phyloP scores from a whole-genome alignment of 192 early-diverging fungal species.

The Backusella morwellensis region DNA sequence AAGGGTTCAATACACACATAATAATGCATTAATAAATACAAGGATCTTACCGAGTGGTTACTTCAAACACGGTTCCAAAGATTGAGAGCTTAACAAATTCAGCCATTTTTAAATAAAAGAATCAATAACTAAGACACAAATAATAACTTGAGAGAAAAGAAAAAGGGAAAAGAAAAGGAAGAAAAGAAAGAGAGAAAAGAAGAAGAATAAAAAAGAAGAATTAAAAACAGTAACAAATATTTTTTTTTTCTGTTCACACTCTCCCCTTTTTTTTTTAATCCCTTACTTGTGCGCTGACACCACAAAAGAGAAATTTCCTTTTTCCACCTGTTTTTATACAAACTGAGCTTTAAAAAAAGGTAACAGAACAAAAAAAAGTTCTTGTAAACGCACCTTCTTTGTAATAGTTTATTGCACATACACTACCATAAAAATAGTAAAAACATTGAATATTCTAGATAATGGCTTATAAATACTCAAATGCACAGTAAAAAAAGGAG shows the following conservation, averaged over 20 bases:
- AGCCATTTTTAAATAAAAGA: conserved; percentile 40
- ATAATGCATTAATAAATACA: not conserved
- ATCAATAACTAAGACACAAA: not conserved
- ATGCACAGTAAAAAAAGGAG: not conserved
- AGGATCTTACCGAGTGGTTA: conserved; percentile 58
- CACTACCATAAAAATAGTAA: not conserved
- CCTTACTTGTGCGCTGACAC: not conserved
- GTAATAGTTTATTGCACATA: not conserved
- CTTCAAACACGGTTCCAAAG: conserved; percentile 82
- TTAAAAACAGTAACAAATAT: not conserved
- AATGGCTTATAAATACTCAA: not conserved
- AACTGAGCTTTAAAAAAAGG: not conserved
- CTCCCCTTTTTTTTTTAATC: not conserved
- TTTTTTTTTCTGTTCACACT: not conserved
- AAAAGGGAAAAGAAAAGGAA: not conserved
- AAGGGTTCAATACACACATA: not conserved
- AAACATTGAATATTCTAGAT: not conserved
- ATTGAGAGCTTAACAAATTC: conserved; percentile 74
- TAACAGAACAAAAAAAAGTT: not conserved
- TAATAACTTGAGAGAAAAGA: not conserved
- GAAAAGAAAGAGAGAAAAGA: not conserved
- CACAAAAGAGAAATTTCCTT: conserved; percentile 1
- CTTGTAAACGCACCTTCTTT: not conserved
- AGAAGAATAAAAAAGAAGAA: conserved; percentile 3
- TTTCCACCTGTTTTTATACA: not conserved